Evolutionary conservation across 78 protist species (phyloP), one percentile per base, ranked within the genome.

Genomic region (Tieghemostelium lacteum): DNA sequence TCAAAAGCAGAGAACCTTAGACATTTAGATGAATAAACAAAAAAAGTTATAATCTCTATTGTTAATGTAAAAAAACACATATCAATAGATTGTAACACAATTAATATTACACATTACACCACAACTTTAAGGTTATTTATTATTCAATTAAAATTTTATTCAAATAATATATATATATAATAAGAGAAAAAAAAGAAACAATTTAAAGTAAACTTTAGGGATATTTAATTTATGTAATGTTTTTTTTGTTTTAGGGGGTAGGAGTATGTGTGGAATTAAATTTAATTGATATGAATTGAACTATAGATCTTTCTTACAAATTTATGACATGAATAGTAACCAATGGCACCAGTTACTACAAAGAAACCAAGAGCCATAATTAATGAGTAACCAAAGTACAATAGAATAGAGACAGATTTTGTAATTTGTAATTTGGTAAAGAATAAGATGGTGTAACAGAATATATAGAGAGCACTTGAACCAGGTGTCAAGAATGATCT

Each of bases 381-480:
- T 37, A 77, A 36, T 73, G 96, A 94, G 92, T 98, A 98, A 64
- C 97, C 88, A 86, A 98, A 96, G 97, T 96, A 97, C 22, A 97
- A 26, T 34, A 97, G 5, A 36, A 67, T 31, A 6, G 93, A 65
- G 34, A 92, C 78, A 39, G 60, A 62, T 64, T 73, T 69, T n/a
- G 83, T 33, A 57, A 98, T 71, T 24, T 76, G 52, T 50, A 97
- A 75, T 55, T 72, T 70, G 60, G 96, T 76, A 87, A 62, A 34
- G 93, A 93, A 97, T 93, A 87, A 86, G 58, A 97, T 29, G 14
- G 98, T 65, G 93, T 98, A 98, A 34, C 96, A 58, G 85, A 97
- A 98, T 50, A 98, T 52, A 87, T 97, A 98, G 31, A 98, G 31
- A 29, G 97, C 94, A 3, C 96, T 83, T 7, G 87, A 34, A 63